Evolutionary conservation across 2,329 filamentous ascomycete genomes (phyloP), one percentile per base, ranked within the genome.

Genomic region (Teratosphaeria zuluensis): DNA sequence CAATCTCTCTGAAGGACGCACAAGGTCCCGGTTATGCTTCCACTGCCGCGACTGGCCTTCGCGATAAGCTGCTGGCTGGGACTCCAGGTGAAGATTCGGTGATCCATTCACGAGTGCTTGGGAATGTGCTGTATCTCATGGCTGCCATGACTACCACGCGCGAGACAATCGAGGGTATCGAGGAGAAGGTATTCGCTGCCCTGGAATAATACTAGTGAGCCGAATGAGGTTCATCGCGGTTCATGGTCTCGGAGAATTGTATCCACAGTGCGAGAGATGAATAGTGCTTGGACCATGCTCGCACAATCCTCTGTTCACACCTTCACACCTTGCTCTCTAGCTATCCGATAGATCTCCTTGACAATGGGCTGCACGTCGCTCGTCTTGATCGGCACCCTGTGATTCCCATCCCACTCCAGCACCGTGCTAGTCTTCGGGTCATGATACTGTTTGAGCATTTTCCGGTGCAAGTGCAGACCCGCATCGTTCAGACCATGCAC

Each of bases 321-420:
- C 28, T 67, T 61, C 9, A 78, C 69, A n/a, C 78, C 78, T n/a
- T 77, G 77, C 63, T 77, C 72, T 64, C 74, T 75, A 3, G 80
- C 81, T 42, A 84, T 68, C 28, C 77, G 74, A 38, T 84, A 70
- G 32, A 85, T 80, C 54, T 78, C 76, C 11, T 75, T 71, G 11
- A 81, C 76, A 11, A 88, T 74, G 9, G 72, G 75, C 54, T 81
- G 76, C 2, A 91, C 86, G 71, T 91, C 88, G 32, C 72, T 74
- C 24, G 74, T 76, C 76, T 87, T 88, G 60, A 92, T 79, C 1
- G 88, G 86, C 54, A 92, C 76, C 5, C 88, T 75, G 70, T 92
- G 89, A 1, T 78, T 80, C 0, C 87, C 88, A 59, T 89, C 81
- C 89, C 88, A 92, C 70, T 90, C 85, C 1, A 92, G 70, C 53